These are phyloP conservation scores for Jacaranda copaia DNA, from an alignment of 257 asterid species.

Conservation along the genomic window DNA sequence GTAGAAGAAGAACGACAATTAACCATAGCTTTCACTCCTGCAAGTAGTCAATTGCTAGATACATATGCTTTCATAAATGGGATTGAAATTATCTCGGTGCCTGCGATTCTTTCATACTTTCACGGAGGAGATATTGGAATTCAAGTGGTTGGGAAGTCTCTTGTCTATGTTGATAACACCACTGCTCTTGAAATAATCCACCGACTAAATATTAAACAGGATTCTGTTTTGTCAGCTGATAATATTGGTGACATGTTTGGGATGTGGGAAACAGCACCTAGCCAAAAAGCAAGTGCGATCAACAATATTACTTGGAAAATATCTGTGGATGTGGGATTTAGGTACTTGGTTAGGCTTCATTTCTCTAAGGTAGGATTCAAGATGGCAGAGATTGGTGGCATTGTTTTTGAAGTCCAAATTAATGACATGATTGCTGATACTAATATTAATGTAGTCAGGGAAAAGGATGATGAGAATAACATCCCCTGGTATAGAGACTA, in stretches of 20 bases:
- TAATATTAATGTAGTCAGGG: constrained; percentile 33
- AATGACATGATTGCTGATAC: constrained; percentile 40
- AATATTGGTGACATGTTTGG: constrained; percentile 36
- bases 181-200: not conserved
- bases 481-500: constrained; percentile 43
- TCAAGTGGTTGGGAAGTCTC: no score
- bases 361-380: constrained; percentile 38
- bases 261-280: constrained; percentile 38
- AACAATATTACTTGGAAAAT: constrained; percentile 42
- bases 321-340: constrained; percentile 49
- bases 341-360: constrained; percentile 50
- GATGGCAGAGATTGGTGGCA: constrained; percentile 6
- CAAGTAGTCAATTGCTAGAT: not conserved
- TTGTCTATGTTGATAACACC: not conserved
- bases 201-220: constrained; percentile 44
- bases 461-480: constrained; percentile 35
- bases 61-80: no score
- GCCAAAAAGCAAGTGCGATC: constrained; percentile 29
- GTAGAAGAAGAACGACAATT: no score
- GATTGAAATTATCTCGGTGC: no score
- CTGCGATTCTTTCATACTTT: no score
- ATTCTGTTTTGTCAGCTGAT: constrained; percentile 16
- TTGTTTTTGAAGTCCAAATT: constrained; percentile 38
- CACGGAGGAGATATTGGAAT: not conserved
- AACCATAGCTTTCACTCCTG: no score